Evolutionary conservation across 805 yeast genomes (phyloP).

Genomic region (Suhomyces emberorum): DNA sequence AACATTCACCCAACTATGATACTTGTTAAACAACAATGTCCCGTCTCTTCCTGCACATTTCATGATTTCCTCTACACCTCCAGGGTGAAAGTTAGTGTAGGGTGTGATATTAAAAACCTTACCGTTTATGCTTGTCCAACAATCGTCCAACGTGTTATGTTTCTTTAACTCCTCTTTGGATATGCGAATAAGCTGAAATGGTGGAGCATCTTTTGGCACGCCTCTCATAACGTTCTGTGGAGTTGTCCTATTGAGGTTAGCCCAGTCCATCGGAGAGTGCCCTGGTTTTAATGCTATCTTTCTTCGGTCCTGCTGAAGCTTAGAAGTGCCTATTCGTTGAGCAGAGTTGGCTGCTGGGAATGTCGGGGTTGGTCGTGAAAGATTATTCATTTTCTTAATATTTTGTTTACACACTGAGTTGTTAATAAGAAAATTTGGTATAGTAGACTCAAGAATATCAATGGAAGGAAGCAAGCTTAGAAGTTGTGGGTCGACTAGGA

Average conservation of each 20-base stretch:
- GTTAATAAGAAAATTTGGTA: too few species aligned
- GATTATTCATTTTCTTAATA: not conserved
- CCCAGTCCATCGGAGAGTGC: conserved; percentile 88
- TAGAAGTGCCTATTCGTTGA: conserved; percentile 33
- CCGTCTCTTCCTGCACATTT: conserved; percentile 83
- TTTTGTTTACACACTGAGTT: too few species aligned
- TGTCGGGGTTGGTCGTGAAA: conserved; percentile 1
- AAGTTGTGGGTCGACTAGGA: too few species aligned
- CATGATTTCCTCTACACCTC: conserved; percentile 78
- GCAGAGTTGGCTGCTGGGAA: conserved; percentile 37
- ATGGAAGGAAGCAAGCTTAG: too few species aligned
- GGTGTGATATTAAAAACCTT: conserved; percentile 85
- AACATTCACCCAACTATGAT: conserved; percentile 72
- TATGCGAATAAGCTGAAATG: conserved; percentile 46
- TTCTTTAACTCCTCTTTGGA: conserved; percentile 53
- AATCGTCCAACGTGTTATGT: conserved; percentile 64
- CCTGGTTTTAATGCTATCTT: conserved; percentile 74
- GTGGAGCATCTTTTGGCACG: conserved; percentile 49
- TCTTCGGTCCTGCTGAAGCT: conserved; percentile 13
- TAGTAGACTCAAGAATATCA: too few species aligned
- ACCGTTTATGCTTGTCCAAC: conserved; percentile 81
- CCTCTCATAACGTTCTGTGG: conserved; percentile 53
- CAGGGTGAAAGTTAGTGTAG: conserved; percentile 86
- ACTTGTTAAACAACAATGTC: conserved; percentile 68
- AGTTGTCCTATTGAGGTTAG: conserved; percentile 45